Percentiles rank a stretch among this genome's conserved stretches.
phyloP scores from a whole-genome alignment of 495 filamentous ascomycete genomes.

The Paragyromitra xinjiangensis region DNA sequence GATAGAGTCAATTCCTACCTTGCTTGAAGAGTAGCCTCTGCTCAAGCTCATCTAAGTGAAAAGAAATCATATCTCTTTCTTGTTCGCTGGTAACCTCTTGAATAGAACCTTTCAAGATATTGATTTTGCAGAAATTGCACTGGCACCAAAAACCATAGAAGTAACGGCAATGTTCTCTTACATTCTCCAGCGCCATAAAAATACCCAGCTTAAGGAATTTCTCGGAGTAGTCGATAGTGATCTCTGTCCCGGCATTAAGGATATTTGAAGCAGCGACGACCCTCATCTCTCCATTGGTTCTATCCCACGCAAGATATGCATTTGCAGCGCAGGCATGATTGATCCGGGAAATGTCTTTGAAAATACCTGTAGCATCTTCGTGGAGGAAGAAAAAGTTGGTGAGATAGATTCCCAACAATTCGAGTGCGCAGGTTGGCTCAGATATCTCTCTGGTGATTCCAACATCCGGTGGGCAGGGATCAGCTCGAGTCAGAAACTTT shows the following conservation, averaged over 20 bases:
- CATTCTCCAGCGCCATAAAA: slow-evolving; percentile 21
- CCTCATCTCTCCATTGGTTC: slow-evolving; percentile 22
- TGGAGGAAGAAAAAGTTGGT: slow-evolving; percentile 42
- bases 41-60: slow-evolving; percentile 27
- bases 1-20: slow-evolving; percentile 1
- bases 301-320: slow-evolving; percentile 32
- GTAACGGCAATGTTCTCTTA: slow-evolving; percentile 38
- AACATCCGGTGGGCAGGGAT: slow-evolving; percentile 1
- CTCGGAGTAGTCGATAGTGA: slow-evolving; percentile 42
- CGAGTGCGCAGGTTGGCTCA: slow-evolving; percentile 24
- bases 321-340: slow-evolving; percentile 39
- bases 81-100: not conserved
- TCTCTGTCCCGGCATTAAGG: slow-evolving; percentile 9
- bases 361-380: slow-evolving; percentile 32
- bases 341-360: slow-evolving; percentile 31
- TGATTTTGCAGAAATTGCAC: slow-evolving; percentile 28
- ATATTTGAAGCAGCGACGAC: slow-evolving; percentile 34
- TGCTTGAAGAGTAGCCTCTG: slow-evolving; percentile 20
- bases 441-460: not conserved
- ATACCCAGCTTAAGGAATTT: slow-evolving; percentile 28
- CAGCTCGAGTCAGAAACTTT: slow-evolving; percentile 26
- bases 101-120: slow-evolving; percentile 1
- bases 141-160: slow-evolving; percentile 46
- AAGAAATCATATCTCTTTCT: slow-evolving; percentile 18
- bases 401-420: slow-evolving; percentile 39